Evolutionary conservation across 305 asterid genomes (phyloP).

Genomic region (Fraxinus velutina): DNA sequence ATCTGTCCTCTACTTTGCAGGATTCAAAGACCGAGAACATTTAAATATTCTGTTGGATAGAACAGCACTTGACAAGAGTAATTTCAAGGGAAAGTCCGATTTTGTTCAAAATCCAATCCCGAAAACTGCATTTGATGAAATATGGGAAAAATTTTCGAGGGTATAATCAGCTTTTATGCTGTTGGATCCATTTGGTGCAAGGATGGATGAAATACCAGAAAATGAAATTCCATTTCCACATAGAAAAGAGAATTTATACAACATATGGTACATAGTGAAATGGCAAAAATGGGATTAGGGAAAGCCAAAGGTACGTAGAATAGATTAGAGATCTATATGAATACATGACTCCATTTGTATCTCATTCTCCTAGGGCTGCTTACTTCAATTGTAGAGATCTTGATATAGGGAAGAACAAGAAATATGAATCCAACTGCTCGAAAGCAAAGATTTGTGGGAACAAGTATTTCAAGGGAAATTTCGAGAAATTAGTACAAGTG

Average conservation of each 20-base stretch:
- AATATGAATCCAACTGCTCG: conserved; percentile 21
- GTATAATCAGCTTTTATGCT: conserved; percentile 28
- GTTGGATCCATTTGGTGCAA: conserved; percentile 48
- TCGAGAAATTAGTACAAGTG: conserved; percentile 28
- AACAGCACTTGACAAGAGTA: not conserved
- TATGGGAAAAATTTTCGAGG: conserved; percentile 10
- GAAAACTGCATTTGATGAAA: not conserved
- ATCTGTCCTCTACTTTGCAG: not conserved
- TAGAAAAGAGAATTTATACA: conserved; percentile 39
- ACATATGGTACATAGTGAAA: conserved; percentile 40
- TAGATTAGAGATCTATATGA: conserved; percentile 24
- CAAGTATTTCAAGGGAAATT: conserved; percentile 27
- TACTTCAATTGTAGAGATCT: conserved; percentile 35
- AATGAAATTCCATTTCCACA: conserved; percentile 40
- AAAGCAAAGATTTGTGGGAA: conserved; percentile 27
- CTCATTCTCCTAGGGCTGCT: conserved; percentile 23
- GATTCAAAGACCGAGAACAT: not conserved
- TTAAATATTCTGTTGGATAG: not conserved
- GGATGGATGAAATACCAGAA: conserved; percentile 31
- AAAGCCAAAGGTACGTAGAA: conserved; percentile 22
- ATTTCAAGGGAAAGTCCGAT: not conserved
- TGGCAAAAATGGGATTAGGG: conserved; percentile 30
- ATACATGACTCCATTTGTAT: conserved; percentile 25
- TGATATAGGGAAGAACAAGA: conserved; percentile 29
- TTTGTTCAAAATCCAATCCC: not conserved